Base-by-base conservation (phyloP, 176 grass and related monocot species). In the Tillandsia leiboldiana region DNA sequence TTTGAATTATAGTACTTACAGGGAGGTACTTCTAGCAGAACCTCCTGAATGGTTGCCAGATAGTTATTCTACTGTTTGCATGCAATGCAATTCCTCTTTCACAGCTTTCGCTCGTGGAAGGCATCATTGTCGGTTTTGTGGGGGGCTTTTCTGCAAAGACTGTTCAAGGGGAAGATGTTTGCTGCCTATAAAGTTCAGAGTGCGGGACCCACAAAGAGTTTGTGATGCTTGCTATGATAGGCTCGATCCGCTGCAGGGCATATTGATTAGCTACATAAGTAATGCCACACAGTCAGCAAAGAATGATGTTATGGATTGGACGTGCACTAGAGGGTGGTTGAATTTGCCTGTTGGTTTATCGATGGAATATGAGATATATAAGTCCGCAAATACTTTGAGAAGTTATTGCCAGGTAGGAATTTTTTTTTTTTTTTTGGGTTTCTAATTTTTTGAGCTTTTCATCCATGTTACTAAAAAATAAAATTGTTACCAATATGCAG, bases 351-450 rank as follows among this genome's bases (percentile, higher is more conserved):
- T 96, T n/a, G 86, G 88, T n/a, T 82, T 91, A 74, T 85, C 79
- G 56, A 89, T 96, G 92, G 92, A 96, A 68, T 77, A 91, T 54
- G 86, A 96, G 49, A 96, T 96, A 63, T 96, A 96, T 70, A 91
- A 96, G 71, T 85, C 88, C 12, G 63, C 92, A 64, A 87, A 80
- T 69, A 83, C 78, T 3, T 22, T 89, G 26, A 85, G 33, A 68
- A 92, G 79, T 18, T 96, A 91, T 70, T 80, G 71, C 10, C 83
- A 89, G 86, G 92, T 89, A 42, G 33, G 33, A 42, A 7, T 42
- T 42, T 1, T 42, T 42, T 42, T 42, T 6, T 33, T 42, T 42
- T 42, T 42, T 33, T 33, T 6, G 33, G 4, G 33, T 42, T 42
- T 7, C 33, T 42, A 42, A 42, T 6, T 42, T 42, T 42, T 7